Base-by-base conservation (phyloP, 345 rosid species). In the Hibiscus tridactylites region DNA sequence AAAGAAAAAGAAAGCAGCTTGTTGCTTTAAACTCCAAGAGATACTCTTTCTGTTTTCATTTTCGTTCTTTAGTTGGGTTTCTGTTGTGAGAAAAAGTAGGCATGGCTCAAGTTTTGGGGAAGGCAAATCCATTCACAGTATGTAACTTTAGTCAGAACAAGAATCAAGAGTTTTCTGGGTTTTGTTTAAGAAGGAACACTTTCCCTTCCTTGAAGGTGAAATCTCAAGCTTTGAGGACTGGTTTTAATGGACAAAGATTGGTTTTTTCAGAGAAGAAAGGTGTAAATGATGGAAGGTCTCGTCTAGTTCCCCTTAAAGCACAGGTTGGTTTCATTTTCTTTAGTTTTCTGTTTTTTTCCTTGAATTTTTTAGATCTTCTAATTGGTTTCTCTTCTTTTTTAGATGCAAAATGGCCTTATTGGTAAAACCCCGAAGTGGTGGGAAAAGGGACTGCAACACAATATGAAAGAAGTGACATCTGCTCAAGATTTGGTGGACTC, bases 401-500 rank as follows among this genome's bases (percentile, higher is more conserved):
- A 68, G 71, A 24, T 52, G 29, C 81, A 85, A 89, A 82, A 75
- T 10, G 85, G 85, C 4, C 74, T 88, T 13, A 83, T 95, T 69
- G 90, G 92, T 44, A 90, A 73, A 52, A 77, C 76, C 19, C 89
- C 77, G 15, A 89, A 79, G 35, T 95, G 99, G 97, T 95, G 99
- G 99, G 87, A 87, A 77, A 95, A 89, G 77, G 91, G 86, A 16
- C 49, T 92, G 66, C 85, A 85, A 77, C 83, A 91, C 64, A 95
- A 92, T 83, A 90, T 89, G 97, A 90, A 69, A 75, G 97, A 88
- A 84, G 86, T 89, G 57, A 74, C 78, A 21, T 90, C 93, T n/a
- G 97, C 97, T 3, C 89, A 95, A 77, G 92, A 95, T 8, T 86
- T 95, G 35, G 97, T 89, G 42, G 89, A 89, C 24, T 83, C 90